A percentile compares a stretch with the other conserved stretches of the same genome.
Evolutionary conservation across 2,329 filamentous ascomycete genomes (phyloP).

Genomic region (Fusarium hainanense): DNA sequence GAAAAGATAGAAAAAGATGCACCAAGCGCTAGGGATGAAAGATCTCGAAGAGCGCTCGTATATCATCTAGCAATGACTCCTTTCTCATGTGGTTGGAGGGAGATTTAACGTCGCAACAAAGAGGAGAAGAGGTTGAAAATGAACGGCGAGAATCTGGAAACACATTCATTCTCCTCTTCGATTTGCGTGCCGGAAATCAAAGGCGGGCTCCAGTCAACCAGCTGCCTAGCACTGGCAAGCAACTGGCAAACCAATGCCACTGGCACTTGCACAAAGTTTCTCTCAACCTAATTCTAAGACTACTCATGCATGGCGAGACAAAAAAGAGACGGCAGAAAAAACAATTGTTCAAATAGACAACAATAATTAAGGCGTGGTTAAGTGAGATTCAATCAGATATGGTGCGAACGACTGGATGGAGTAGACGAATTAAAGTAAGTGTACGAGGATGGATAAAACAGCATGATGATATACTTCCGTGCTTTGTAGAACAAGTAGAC

Average conservation of each 20-base stretch:
- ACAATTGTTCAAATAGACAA: not conserved
- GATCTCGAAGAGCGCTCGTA: not conserved
- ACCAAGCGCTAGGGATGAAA: not conserved
- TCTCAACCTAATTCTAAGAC: not conserved
- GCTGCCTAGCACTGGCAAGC: conserved; percentile 22
- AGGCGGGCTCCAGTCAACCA: not conserved
- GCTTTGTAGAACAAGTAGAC: not conserved
- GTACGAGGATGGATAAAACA: not conserved
- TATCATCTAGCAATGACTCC: not conserved
- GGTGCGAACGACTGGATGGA: not conserved
- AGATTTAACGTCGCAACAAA: not conserved
- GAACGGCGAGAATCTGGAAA: not conserved
- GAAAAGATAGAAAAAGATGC: not conserved
- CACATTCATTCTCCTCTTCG: not conserved
- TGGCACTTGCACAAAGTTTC: not conserved
- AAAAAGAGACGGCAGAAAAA: not conserved
- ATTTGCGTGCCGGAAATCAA: not conserved
- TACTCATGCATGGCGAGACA: not conserved
- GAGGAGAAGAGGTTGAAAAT: not conserved
- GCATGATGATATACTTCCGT: too few relatives aligned
- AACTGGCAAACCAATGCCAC: not conserved
- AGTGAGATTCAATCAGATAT: not conserved
- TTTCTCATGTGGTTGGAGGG: not conserved
- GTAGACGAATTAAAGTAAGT: not conserved
- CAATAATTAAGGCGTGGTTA: not conserved